Evolutionary conservation across 2,329 filamentous ascomycete genomes (phyloP).

Genomic region (Chaetothyriales sp.): DNA sequence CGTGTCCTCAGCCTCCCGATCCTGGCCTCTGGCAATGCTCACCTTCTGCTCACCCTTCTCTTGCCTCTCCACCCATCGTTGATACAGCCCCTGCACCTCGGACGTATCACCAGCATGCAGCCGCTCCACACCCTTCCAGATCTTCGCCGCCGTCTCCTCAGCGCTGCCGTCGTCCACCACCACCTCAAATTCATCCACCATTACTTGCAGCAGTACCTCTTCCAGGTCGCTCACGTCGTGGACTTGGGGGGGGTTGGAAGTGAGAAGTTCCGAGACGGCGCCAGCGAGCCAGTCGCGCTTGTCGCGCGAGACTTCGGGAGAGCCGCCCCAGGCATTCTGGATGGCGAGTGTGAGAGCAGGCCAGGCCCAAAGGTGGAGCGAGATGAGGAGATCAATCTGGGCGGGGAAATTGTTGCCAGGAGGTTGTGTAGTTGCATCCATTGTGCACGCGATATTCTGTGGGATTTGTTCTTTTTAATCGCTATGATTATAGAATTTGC

Average conservation of each 20-base stretch:
- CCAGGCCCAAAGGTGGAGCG: conserved; percentile 77
- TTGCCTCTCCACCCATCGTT: conserved; percentile 27
- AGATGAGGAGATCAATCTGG: conserved; percentile 75
- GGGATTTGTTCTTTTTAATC: background rate
- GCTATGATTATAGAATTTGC: background rate
- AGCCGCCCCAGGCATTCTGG: conserved; percentile 64
- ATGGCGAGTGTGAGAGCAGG: conserved; percentile 76
- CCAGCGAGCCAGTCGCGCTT: conserved; percentile 97
- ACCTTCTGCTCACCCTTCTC: conserved; percentile 26
- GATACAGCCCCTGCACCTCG: conserved; percentile 48
- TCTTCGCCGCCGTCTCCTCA: conserved; percentile 56
- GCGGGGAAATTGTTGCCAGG: conserved; percentile 42
- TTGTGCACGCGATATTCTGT: background rate
- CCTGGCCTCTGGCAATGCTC: conserved; percentile 11
- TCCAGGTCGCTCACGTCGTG: conserved; percentile 71
- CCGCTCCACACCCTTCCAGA: conserved; percentile 55
- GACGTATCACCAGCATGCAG: conserved; percentile 21
- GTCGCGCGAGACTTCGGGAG: conserved; percentile 51
- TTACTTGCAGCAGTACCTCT: conserved; percentile 70
- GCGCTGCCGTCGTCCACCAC: conserved; percentile 82
- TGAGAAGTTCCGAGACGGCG: conserved; percentile 67
- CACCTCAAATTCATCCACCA: conserved; percentile 92
- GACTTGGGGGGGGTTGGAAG: conserved; percentile 35
- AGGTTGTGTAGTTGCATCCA: conserved; percentile 1
- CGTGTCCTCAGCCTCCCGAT: conserved; percentile 43